phyloP scores from a whole-genome alignment of 1,284 basidiomycete genomes.

The Leccinum griseonigrum region DNA sequence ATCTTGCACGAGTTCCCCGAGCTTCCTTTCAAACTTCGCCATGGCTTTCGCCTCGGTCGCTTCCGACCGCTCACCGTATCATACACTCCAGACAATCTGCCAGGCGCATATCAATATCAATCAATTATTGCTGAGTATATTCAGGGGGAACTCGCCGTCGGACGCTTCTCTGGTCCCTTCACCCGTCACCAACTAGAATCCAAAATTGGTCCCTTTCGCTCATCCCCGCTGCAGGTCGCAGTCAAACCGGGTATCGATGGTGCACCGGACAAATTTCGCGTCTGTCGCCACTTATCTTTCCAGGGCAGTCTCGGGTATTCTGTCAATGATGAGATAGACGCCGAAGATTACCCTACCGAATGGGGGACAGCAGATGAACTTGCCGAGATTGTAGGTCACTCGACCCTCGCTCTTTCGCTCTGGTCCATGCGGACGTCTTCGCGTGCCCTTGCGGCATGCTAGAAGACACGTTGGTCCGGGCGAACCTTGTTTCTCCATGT shows the following conservation, averaged over 20 bases:
- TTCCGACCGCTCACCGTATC: background rate
- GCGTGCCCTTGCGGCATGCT: background rate
- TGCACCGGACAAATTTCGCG: background rate
- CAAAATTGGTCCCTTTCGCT: background rate
- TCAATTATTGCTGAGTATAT: background rate
- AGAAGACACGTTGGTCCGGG: background rate
- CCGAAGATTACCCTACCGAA: background rate
- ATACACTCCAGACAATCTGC: background rate
- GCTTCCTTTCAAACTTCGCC: background rate
- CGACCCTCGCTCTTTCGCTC: background rate
- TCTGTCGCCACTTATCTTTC: background rate
- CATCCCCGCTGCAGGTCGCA: background rate
- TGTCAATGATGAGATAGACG: background rate
- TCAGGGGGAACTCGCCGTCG: background rate
- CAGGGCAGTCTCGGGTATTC: background rate
- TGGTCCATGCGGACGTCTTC: background rate
- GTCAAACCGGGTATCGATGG: background rate
- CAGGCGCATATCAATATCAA: background rate
- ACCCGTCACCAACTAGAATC: background rate
- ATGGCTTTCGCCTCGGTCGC: background rate
- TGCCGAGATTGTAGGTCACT: background rate
- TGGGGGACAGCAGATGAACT: background rate
- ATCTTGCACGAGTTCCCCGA: background rate
- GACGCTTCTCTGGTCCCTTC: background rate
- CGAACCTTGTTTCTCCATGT: background rate